Evolutionary conservation across 306 rosid genomes (phyloP).

Genomic region (Glycine latifolia): DNA sequence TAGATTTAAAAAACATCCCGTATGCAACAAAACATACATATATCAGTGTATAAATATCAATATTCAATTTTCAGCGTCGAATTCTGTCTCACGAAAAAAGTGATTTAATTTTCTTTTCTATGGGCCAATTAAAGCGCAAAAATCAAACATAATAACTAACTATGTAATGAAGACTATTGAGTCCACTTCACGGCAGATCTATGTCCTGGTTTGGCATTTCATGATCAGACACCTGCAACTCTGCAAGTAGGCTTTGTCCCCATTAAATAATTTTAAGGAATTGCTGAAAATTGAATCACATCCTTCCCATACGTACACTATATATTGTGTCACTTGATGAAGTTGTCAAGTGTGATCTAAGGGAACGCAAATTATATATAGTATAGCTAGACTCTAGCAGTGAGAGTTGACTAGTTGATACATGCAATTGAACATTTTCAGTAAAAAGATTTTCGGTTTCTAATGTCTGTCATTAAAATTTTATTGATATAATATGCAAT

Average conservation of each 20-base stretch:
- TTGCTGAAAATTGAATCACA: background rate
- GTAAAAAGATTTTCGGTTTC: background rate
- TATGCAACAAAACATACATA: no score
- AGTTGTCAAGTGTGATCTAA: background rate
- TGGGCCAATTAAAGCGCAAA: background rate
- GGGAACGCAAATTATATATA: background rate
- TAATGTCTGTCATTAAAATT: background rate
- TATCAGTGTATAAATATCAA: no score
- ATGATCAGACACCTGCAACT: background rate
- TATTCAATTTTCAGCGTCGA: no score
- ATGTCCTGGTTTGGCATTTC: background rate
- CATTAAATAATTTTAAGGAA: background rate
- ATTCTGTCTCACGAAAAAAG: no score
- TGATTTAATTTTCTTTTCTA: background rate
- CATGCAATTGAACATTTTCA: background rate
- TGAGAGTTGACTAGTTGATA: background rate
- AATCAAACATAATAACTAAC: background rate
- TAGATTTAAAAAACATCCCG: no score
- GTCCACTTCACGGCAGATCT: background rate
- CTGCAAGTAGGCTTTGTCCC: constrained; percentile 5
- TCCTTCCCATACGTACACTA: background rate
- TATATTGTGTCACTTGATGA: background rate
- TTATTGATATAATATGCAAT: no score
- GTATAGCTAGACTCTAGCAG: background rate
- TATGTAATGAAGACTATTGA: no score